Base-by-base conservation (phyloP, 1,284 basidiomycete species). In the Gomphus sp. region DNA sequence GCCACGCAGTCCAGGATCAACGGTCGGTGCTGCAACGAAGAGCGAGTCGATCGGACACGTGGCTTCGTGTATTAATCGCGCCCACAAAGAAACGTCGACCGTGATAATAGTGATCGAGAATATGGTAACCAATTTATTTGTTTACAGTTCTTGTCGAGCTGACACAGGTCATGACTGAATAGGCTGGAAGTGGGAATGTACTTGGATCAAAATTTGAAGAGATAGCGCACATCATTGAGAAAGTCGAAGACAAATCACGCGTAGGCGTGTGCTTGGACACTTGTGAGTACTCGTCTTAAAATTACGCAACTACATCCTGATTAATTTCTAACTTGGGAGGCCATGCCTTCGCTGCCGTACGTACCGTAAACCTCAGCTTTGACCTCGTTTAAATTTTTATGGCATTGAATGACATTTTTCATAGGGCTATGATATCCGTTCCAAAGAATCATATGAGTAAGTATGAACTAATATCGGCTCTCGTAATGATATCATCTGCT, bases 181-280 rank as follows among this genome's bases (percentile, higher is more conserved):
- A 92, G 89, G 88, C 89, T 1, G 91, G 91, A 25, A 79, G 85
- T 28, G 87, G 87, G 7, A 93, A 93, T 64, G 79, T 92, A 56
- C 78, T 94, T 45, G 91, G 92, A 1, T 82, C 82, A 1, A 74
- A 79, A 11, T 91, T 92, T 65, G 68, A 75, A 12, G 85, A 94
- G 62, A 70, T 94, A 10, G 79, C 78, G 0, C 72, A 72, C 1
- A 91, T 94, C 60, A 92, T 95, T 45, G 68, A 73, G 0, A 73
- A 76, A n/a, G 87, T 94, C 0, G 74, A 84, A 4, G 82, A 93
- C 68, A 93, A 92, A 70, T 71, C 72, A 0, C 73, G 91, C 39
- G 82, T 94, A 0, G 87, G 90, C 0, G 84, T 93, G 1, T 94
- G 91, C 70, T 72, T 95, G 58, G 92, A 95, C 71, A 93, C 92